Base-by-base conservation (phyloP, 2,329 filamentous ascomycete species). In the Aspergillus fischeri region DNA sequence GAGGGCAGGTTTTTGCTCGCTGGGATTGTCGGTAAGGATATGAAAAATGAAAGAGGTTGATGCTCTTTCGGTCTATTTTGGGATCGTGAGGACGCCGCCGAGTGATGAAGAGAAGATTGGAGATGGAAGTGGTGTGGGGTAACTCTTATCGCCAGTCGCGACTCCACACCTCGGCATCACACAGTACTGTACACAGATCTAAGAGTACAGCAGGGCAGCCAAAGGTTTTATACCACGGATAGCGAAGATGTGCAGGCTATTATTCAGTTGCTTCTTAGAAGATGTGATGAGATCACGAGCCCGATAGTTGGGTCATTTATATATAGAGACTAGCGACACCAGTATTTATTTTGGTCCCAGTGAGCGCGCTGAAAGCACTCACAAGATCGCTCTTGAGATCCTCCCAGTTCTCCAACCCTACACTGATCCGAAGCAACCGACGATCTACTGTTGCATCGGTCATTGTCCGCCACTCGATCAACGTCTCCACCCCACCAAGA, bases 381-480 rank as follows among this genome's bases (percentile, higher is more conserved):
- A 86, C 66, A 45, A 97, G 71, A 78, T 97, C 93, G 41, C 82
- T 82, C 72, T 82, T 86, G 70, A 99, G 71, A 76, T 97, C 94
- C 73, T 94, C 89, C 80, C 89, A 89, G 49, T 83, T 85, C 79
- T 99, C 94, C 32, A 97, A 83, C 0, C 94, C 94, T 35, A 97
- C 77, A 72, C 92, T 97, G 29, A 99, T 77, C 52, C 94, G 79
- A 73, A 97, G 68, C 71, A 97, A 73, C 57, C 84, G 80, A 68
- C 80, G 83, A 69, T 95, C 90, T 42, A 95, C 86, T 1, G 73
- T 80, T 3, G 75, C 67, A 78, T 99, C 94, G 58, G 86, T 88
- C 91, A 99, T 94, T 50, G 89, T 85, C 58, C 94, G 82, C 94
- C 94, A 99, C 82, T 99, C 94, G 65, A 99, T 92, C 78, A 97